Evolutionary conservation across 768 basidiomycete genomes (phyloP).

Genomic region (Lentinus tigrinus): DNA sequence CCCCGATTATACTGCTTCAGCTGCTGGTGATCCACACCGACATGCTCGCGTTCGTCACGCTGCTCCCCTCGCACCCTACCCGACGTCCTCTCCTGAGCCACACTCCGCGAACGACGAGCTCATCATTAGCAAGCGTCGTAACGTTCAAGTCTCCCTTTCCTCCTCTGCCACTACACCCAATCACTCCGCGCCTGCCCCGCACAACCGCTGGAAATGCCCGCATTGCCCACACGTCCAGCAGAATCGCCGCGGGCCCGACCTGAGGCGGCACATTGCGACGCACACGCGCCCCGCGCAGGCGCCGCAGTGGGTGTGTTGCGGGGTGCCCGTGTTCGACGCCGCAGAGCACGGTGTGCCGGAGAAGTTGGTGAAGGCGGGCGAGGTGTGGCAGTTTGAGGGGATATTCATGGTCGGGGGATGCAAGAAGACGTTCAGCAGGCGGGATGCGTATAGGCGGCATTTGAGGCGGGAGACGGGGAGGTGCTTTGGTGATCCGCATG

Average conservation of each 20-base stretch:
- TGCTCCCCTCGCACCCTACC: neutral
- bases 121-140: neutral
- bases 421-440: constrained; percentile 11
- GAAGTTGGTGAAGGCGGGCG: neutral
- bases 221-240: constrained; percentile 10
- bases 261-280: constrained; percentile 14
- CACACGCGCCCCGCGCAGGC: constrained; percentile 1
- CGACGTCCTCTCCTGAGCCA: neutral
- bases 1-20: too few species aligned
- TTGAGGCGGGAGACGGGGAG: neutral
- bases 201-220: constrained; percentile 4
- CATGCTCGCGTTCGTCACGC: neutral
- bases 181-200: neutral
- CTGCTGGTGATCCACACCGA: neutral
- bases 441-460: constrained; percentile 14
- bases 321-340: constrained; percentile 6
- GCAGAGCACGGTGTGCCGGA: neutral
- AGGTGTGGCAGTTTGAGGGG: constrained; percentile 5
- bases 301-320: constrained; percentile 14
- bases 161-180: neutral
- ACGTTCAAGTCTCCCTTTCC: neutral
- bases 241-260: constrained; percentile 9
- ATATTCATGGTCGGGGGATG: constrained; percentile 15
- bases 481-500: constrained; percentile 4
- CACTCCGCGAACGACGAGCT: neutral